These are phyloP conservation scores for Coemansia sp. DNA, from an alignment of 192 early-diverging fungal genomes.

Conservation along the genomic window DNA sequence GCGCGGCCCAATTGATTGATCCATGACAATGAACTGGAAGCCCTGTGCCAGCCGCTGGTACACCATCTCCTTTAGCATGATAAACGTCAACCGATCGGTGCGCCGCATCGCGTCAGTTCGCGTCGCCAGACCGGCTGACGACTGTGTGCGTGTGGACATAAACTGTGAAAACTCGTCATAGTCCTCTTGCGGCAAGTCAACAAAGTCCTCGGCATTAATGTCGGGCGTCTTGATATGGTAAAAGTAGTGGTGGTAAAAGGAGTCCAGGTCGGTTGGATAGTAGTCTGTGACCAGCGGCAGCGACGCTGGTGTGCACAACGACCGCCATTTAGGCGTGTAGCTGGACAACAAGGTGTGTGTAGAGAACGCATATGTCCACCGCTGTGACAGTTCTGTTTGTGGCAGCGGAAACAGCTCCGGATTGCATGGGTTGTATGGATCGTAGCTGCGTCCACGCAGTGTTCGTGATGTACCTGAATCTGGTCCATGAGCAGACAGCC, in stretches of 20 bases:
- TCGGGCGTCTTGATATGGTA: conserved; percentile 44
- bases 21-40: conserved; percentile 78
- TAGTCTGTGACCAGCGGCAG: conserved; percentile 91
- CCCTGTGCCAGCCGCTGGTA: conserved; percentile 89
- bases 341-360: conserved; percentile 57
- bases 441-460: conserved; percentile 12
- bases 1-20: background rate
- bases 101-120: conserved; percentile 7
- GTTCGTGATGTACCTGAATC: conserved; percentile 4
- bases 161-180: conserved; percentile 39
- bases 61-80: conserved; percentile 80
- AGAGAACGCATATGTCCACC: conserved; percentile 91
- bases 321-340: conserved; percentile 81
- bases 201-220: conserved; percentile 17
- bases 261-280: conserved; percentile 64
- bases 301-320: conserved; percentile 88
- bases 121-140: conserved; percentile 1
- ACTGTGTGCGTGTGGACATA: conserved; percentile 10
- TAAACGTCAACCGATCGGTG: conserved; percentile 47
- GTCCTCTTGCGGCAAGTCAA: conserved; percentile 21
- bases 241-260: conserved; percentile 71
- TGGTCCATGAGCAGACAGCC: conserved; percentile 12
- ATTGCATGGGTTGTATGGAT: conserved; percentile 72
- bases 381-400: conserved; percentile 66
- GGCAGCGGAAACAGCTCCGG: conserved; percentile 58